Evolutionary conservation across 352 stramenopile genomes (phyloP).

Genomic region (Globisporangium mamillatum): DNA sequence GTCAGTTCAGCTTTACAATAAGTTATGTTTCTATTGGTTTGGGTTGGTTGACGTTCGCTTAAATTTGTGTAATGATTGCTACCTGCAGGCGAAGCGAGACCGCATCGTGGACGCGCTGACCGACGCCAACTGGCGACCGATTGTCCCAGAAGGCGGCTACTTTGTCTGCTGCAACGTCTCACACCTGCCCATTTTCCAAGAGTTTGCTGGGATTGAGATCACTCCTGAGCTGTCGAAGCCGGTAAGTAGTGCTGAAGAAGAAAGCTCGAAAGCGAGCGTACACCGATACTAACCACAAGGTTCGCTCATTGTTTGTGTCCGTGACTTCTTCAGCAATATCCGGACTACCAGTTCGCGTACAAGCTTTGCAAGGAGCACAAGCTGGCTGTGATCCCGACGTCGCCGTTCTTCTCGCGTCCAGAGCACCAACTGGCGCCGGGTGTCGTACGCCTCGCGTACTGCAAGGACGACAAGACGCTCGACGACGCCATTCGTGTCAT

Average conservation of each 20-base stretch:
- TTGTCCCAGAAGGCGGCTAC: constrained; percentile 93
- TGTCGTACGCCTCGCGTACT: constrained; percentile 93
- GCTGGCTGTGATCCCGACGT: constrained; percentile 93
- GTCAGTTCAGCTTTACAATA: constrained; percentile 19
- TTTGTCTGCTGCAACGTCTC: constrained; percentile 92
- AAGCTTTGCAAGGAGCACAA: constrained; percentile 90
- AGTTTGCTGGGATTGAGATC: constrained; percentile 60
- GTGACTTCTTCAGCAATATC: constrained; percentile 47
- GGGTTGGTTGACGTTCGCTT: neutral
- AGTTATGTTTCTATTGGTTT: constrained; percentile 5
- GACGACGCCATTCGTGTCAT: constrained; percentile 84
- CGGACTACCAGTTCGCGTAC: constrained; percentile 87
- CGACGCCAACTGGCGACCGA: constrained; percentile 82
- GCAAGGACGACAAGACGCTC: constrained; percentile 95
- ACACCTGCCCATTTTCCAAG: constrained; percentile 62
- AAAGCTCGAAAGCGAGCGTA: too few relatives aligned
- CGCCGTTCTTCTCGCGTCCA: constrained; percentile 88
- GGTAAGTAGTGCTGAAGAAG: constrained; percentile 24
- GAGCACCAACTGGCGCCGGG: constrained; percentile 79
- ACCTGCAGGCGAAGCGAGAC: constrained; percentile 72
- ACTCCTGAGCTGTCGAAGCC: constrained; percentile 48
- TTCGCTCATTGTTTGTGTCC: neutral
- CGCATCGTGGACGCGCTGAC: constrained; percentile 82
- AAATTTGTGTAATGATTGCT: neutral
- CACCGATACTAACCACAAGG: neutral